These are phyloP conservation scores for Cucurbitaria berberidis DNA, from an alignment of 2,329 filamentous ascomycete genomes.

Conservation along the genomic window DNA sequence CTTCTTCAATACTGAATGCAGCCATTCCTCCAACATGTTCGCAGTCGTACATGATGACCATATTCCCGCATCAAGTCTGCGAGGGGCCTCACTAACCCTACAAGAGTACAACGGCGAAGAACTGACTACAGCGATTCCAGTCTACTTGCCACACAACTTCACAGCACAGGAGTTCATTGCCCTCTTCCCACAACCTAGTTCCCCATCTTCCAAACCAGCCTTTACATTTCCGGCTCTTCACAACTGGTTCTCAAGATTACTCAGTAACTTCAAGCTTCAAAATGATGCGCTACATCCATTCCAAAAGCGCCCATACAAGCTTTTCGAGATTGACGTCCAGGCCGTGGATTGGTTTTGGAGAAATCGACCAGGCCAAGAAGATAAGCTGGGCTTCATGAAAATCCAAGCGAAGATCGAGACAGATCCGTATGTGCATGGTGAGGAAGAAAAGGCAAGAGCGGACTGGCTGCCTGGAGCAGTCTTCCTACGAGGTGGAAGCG, in stretches of 20 bases:
- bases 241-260: slow-evolving; percentile 60
- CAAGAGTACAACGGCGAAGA: slow-evolving; percentile 8
- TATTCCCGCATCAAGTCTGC: not conserved
- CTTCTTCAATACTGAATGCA: not conserved
- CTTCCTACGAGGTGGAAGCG: slow-evolving; percentile 64
- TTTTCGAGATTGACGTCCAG: slow-evolving; percentile 61
- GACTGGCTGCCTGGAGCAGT: slow-evolving; percentile 62
- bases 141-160: slow-evolving; percentile 54
- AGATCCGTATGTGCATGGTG: slow-evolving; percentile 44
- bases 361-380: slow-evolving; percentile 19
- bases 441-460: slow-evolving; percentile 5
- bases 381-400: slow-evolving; percentile 63
- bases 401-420: slow-evolving; percentile 62
- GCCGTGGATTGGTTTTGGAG: slow-evolving; percentile 60
- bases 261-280: slow-evolving; percentile 57
- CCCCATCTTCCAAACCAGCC: slow-evolving; percentile 11
- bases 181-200: slow-evolving; percentile 4
- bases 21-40: not conserved
- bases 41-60: slow-evolving; percentile 1
- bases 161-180: slow-evolving; percentile 38
- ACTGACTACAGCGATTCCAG: slow-evolving; percentile 42
- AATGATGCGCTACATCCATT: slow-evolving; percentile 56
- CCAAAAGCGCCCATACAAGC: slow-evolving; percentile 57
- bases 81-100: not conserved
- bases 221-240: slow-evolving; percentile 60